Evolutionary conservation across 192 early-diverging fungal genomes (phyloP).

Genomic region (Umbelopsis ramanniana): DNA sequence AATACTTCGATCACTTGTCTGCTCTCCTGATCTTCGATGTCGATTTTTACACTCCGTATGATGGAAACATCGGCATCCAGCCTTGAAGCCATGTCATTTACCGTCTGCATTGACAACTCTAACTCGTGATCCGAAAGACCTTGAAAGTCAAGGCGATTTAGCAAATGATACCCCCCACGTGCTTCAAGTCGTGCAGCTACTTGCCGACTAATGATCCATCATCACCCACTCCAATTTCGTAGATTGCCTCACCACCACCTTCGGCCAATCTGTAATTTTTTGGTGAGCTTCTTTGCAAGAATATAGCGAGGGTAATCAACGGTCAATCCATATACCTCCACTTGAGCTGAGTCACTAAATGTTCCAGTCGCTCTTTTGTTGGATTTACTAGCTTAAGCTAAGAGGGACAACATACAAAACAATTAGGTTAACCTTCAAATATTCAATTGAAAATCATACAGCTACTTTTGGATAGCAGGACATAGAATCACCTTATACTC

Average conservation of each 20-base stretch:
- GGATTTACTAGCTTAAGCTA: slow-evolving; percentile 77
- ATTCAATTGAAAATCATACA: no score
- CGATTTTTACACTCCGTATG: slow-evolving; percentile 51
- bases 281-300: not conserved
- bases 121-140: slow-evolving; percentile 64
- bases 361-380: slow-evolving; percentile 71
- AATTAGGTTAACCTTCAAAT: not conserved
- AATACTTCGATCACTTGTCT: slow-evolving; percentile 76
- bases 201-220: slow-evolving; percentile 75
- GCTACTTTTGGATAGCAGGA: no score
- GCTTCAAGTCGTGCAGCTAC: not conserved
- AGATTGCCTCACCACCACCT: slow-evolving; percentile 85
- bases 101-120: slow-evolving; percentile 59
- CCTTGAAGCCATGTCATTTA: slow-evolving; percentile 64
- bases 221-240: slow-evolving; percentile 90
- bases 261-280: slow-evolving; percentile 64
- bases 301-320: not conserved
- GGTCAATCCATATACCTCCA: slow-evolving; percentile 63
- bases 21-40: slow-evolving; percentile 8
- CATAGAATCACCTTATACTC: slow-evolving; percentile 75
- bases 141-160: not conserved
- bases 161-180: not conserved
- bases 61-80: slow-evolving; percentile 72
- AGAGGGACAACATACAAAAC: not conserved
- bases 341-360: slow-evolving; percentile 90